Evolutionary conservation across 2,329 filamentous ascomycete species (phyloP), one percentile per base, ranked within the genome.

Genomic region (Ceratocystiopsis sp.): DNA sequence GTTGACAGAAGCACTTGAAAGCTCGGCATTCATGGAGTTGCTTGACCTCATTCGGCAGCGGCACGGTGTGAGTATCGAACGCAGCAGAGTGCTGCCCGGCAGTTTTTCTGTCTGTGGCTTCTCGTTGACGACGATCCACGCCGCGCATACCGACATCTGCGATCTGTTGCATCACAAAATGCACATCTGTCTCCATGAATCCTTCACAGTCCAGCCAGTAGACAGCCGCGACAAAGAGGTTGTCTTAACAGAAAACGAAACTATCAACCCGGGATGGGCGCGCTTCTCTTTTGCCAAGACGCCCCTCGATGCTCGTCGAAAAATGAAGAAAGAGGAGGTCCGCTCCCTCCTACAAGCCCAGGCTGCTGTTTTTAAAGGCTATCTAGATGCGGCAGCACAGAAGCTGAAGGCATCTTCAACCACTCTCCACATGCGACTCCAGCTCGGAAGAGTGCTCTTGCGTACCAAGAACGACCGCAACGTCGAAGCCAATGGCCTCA

Each of bases 51-150:
- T 47, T 7, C 35, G 38, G 25, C 37, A 36, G 18, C 45, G 42
- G 13, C 40, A 33, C 4, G 15, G 6, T 3, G 45, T 47, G 13
- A 11, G n/a, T 1, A 42, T 47, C 16, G 38, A 41, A 2, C 15
- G 9, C 9, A 52, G 56, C 37, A 56, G 59, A 10, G 59, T 61
- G 2, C 58, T 59, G 36, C 53, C 53, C 16, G 50, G 66, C 35
- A 51, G 21, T 21, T 34, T 42, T 9, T 36, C 25, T 2, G 29
- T 47, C 9, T 19, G 3, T 29, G 40, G 40, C 9, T 3, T n/a
- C 9, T 41, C 40, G 15, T 14, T 14, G 3, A 3, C 25, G 9
- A 25, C 14, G 14, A 4, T 42, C 9, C 37, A 35, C 6, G 17
- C 37, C 14, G 45, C 42, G 9, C 21, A 38, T 8, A 19, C 9